phyloP scores from a whole-genome alignment of 768 basidiomycete genomes.

The Neoboletus subvelutipes region DNA sequence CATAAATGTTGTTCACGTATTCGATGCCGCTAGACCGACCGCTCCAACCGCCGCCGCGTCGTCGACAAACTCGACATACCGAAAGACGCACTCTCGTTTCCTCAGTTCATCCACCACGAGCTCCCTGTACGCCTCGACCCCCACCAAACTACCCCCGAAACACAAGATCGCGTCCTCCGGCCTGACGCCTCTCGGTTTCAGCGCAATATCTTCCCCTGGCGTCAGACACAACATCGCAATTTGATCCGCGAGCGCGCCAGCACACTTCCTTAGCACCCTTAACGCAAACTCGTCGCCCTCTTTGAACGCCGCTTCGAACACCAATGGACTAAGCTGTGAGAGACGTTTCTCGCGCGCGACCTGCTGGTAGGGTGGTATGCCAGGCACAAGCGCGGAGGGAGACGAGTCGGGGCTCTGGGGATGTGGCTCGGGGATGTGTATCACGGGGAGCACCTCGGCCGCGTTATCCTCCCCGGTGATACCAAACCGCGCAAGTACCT shows the following conservation, averaged over 20 bases:
- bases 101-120: constrained; percentile 54
- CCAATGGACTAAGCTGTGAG: constrained; percentile 69
- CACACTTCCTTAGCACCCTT: constrained; percentile 51
- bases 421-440: constrained; percentile 62
- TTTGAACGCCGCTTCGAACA: constrained; percentile 76
- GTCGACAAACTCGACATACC: constrained; percentile 61
- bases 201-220: constrained; percentile 39
- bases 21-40: constrained; percentile 43
- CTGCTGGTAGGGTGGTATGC: constrained; percentile 25
- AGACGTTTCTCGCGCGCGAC: constrained; percentile 69
- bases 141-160: constrained; percentile 78
- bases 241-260: constrained; percentile 56
- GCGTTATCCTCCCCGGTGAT: constrained; percentile 43
- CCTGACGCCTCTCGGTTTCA: constrained; percentile 40
- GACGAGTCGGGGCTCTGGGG: constrained; percentile 16
- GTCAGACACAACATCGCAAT: constrained; percentile 45
- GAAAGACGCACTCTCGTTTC: constrained; percentile 60
- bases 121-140: constrained; percentile 57
- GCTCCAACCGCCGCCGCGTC: constrained; percentile 72
- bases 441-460: constrained; percentile 61
- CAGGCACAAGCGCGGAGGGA: background rate
- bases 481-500: constrained; percentile 55
- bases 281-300: constrained; percentile 65
- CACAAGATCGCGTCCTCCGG: constrained; percentile 62
- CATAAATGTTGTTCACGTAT: background rate